Evolutionary conservation across 805 yeast genomes (phyloP), one percentile per base, ranked within the genome.

Genomic region (Pichia heedii): DNA sequence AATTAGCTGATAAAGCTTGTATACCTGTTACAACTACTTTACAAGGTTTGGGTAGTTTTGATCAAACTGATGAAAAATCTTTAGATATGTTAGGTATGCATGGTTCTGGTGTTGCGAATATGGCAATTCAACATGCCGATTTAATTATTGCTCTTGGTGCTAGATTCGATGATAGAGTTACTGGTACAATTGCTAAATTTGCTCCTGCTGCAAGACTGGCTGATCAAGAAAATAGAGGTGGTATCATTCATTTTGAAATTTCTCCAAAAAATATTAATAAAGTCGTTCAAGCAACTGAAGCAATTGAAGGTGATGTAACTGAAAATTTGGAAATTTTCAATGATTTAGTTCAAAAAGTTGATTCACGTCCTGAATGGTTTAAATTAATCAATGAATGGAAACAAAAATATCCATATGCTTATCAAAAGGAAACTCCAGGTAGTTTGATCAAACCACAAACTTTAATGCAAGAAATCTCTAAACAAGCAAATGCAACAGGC

Each of bases 61-160:
- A 93, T 67, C 97, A 93, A 70, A 76, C 73, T 50, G 95, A 89
- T 66, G 81, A 80, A 51, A 87, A 88, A 65, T 82, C 96, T 22
- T 68, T 93, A 53, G 96, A 90, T 65, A 87, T 93, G 94, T 76
- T 93, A 53, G 98, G 98, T 56, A 93, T 93, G 98, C 98, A 93
- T 67, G 98, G 98, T 52, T 75, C 81, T 48, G 96, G 88, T 40
- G 87, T 88, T 55, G 98, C 98, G 54, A 93, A 93, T 73, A 63
- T 84, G 58, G 94, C 97, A 42, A 82, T 93, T 54, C 98, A 93
- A 70, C 73, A 79, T 47, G 96, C 97, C 34, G 98, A 93, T 66
- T 70, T 89, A 56, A 86, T 93, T 60, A 68, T 93, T 50, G 97
- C 97, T 16, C 72, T 93, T 36, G 98, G 98, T 61, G 96, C 97